phyloP scores from a whole-genome alignment of 164 flowering plant genomes.

The Vitis cinerea region DNA sequence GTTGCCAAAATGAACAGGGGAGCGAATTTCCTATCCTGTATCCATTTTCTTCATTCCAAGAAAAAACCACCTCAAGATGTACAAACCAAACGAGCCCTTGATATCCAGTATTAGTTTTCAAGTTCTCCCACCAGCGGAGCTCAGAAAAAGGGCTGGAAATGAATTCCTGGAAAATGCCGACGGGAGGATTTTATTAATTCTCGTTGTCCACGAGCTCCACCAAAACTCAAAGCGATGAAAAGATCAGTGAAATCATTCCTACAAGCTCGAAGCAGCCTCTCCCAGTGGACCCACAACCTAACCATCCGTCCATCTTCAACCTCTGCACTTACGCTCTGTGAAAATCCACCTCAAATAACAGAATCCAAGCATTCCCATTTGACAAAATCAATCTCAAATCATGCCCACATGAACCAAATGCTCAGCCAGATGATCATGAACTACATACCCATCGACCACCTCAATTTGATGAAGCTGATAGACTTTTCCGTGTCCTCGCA shows the following conservation, averaged over 20 bases:
- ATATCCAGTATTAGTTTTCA: too few relatives aligned
- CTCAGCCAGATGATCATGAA: constrained; percentile 12
- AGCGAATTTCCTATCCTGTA: too few relatives aligned
- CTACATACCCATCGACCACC: constrained; percentile 12
- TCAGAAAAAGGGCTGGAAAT: too few relatives aligned
- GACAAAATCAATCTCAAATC: constrained; percentile 8
- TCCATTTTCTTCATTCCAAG: too few relatives aligned
- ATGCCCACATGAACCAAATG: constrained; percentile 20
- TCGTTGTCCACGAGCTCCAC: too few relatives aligned
- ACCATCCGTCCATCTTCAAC: neutral
- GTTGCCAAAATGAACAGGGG: too few relatives aligned
- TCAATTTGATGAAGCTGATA: constrained; percentile 18
- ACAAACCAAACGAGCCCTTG: too few relatives aligned
- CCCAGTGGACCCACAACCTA: neutral
- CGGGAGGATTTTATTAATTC: too few relatives aligned
- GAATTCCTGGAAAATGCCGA: too few relatives aligned
- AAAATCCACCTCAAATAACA: constrained; percentile 1
- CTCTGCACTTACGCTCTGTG: neutral
- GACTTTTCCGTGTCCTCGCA: constrained; percentile 17
- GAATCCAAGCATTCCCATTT: constrained; percentile 1
- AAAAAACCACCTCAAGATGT: constrained; percentile 26
- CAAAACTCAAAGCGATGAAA: neutral
- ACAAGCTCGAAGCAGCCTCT: neutral
- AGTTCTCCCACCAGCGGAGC: too few relatives aligned
- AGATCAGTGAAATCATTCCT: constrained; percentile 1